phyloP scores from a whole-genome alignment of 2,329 filamentous ascomycete species.

The Leptographium galeiforme region DNA sequence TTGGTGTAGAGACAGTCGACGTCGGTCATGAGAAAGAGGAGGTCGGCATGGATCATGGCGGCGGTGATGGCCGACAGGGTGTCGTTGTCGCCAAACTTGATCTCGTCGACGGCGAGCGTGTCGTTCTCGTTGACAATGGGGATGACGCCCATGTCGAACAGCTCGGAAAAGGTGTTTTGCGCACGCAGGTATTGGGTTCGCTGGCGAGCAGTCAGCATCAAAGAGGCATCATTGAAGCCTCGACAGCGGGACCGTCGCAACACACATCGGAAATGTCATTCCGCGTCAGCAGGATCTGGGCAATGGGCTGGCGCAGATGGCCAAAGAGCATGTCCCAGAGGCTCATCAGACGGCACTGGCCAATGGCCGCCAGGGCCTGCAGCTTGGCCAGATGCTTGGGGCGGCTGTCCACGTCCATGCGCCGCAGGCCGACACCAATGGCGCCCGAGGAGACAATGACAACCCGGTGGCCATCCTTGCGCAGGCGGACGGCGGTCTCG shows the following conservation, averaged over 20 bases:
- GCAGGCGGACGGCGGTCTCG: conserved; percentile 77
- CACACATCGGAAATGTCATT: conserved; percentile 88
- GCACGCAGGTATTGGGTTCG: conserved; percentile 92
- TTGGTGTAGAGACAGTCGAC: conserved; percentile 96
- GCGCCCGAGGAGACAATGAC: conserved; percentile 95
- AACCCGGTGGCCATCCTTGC: conserved; percentile 83
- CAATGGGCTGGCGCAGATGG: conserved; percentile 79
- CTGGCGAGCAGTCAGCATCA: conserved; percentile 26
- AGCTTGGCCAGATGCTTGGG: conserved; percentile 84
- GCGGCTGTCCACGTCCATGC: conserved; percentile 77
- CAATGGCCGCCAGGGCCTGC: conserved; percentile 90
- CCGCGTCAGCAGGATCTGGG: conserved; percentile 84
- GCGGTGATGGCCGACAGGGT: conserved; percentile 93
- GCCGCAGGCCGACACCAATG: conserved; percentile 81
- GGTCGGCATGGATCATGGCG: conserved; percentile 92
- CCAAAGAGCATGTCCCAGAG: conserved; percentile 89
- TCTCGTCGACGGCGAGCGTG: conserved; percentile 90
- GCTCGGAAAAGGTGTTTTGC: conserved; percentile 82
- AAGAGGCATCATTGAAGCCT: too few species aligned
- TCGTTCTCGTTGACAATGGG: conserved; percentile 99
- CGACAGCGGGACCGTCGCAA: conserved; percentile 6
- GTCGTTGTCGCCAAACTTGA: conserved; percentile 99
- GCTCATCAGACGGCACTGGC: conserved; percentile 87
- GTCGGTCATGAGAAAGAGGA: conserved; percentile 97
- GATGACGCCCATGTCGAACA: conserved; percentile 89